These are phyloP conservation scores for Lolium rigidum DNA, from an alignment of 176 grass and related monocot species.

Conservation along the genomic window DNA sequence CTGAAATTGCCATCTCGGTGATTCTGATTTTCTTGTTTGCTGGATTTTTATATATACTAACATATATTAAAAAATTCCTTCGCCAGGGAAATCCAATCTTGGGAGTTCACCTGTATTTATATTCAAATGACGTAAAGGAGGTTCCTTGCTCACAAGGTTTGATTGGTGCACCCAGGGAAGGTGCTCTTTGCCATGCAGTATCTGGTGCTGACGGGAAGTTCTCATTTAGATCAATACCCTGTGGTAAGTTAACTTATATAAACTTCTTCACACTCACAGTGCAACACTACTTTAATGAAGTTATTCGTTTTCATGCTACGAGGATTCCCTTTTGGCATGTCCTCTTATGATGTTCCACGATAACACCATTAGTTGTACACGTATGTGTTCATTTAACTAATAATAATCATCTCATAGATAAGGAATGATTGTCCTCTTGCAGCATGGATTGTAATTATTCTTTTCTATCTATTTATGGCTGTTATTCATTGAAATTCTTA, in stretches of 20 bases:
- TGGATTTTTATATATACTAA: conserved; percentile 25
- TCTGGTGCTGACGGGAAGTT: conserved; percentile 91
- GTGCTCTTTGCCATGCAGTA: conserved; percentile 88
- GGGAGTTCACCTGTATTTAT: conserved; percentile 87
- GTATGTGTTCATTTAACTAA: conserved; percentile 18
- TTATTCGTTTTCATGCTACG: conserved; percentile 8
- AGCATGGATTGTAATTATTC: conserved; percentile 15
- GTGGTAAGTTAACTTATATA: conserved; percentile 66
- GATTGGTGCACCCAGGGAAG: conserved; percentile 64
- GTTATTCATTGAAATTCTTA: conserved; percentile 16
- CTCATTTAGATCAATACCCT: conserved; percentile 82
- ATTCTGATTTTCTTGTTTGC: conserved; percentile 31
- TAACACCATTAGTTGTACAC: conserved; percentile 11
- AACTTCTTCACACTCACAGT: conserved; percentile 12
- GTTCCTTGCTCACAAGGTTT: conserved; percentile 73
- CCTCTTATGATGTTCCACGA: conserved; percentile 10
- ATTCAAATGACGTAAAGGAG: conserved; percentile 79
- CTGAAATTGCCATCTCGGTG: neutral
- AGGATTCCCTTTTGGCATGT: conserved; percentile 2
- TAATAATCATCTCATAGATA: neutral
- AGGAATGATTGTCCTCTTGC: conserved; percentile 9
- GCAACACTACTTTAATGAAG: conserved; percentile 14
- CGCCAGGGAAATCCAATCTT: conserved; percentile 93
- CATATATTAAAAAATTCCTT: conserved; percentile 8
- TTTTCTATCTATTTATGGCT: conserved; percentile 27